phyloP scores from a whole-genome alignment of 495 filamentous ascomycete species.

The Echria macrotheca region DNA sequence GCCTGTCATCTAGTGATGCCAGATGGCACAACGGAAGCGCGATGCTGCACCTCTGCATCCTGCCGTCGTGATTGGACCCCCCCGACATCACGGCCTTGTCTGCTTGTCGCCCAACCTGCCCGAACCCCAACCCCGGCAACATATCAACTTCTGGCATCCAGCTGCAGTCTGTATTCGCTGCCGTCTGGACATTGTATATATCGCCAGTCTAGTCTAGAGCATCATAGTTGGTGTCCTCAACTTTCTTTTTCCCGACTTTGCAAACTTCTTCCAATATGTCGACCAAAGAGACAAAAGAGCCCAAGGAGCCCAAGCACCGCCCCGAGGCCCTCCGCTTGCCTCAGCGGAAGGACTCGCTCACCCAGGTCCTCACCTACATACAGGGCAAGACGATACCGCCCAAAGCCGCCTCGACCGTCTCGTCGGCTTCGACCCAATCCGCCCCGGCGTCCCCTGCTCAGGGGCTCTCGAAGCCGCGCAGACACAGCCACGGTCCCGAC shows the following conservation, averaged over 20 bases:
- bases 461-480: constrained; percentile 19
- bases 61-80: constrained; percentile 30
- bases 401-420: constrained; percentile 11
- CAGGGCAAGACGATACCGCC: constrained; percentile 15
- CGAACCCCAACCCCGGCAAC: constrained; percentile 19
- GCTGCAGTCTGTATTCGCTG: constrained; percentile 12
- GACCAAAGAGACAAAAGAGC: constrained; percentile 8
- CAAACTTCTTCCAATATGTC: constrained; percentile 4
- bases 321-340: constrained; percentile 20
- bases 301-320: constrained; percentile 18
- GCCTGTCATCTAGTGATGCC: constrained; percentile 27
- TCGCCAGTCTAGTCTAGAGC: too few relatives aligned
- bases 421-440: constrained; percentile 12
- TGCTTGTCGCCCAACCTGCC: constrained; percentile 31
- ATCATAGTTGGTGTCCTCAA: too few relatives aligned
- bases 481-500: constrained; percentile 26
- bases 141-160: not conserved
- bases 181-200: not conserved
- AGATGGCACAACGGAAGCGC: constrained; percentile 25
- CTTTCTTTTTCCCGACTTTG: constrained; percentile 11
- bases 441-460: constrained; percentile 6
- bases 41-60: constrained; percentile 22
- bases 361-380: constrained; percentile 25
- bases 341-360: constrained; percentile 27
- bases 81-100: constrained; percentile 16